Base-by-base conservation (phyloP, 2,329 filamentous ascomycete genomes). In the Fusarium algeriense region DNA sequence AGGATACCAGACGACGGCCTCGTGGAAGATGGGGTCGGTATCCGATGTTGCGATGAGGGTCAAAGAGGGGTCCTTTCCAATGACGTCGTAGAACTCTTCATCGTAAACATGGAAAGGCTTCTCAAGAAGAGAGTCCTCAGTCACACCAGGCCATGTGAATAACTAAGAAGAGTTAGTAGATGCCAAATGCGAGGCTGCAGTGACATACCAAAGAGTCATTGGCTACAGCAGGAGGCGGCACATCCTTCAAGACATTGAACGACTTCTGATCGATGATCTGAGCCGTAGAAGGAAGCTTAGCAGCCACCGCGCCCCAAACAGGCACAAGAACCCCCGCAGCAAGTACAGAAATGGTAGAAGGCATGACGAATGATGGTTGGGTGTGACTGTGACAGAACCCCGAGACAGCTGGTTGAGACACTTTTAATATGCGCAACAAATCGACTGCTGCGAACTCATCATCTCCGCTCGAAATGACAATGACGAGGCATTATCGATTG, bases 1-100 rank as follows among this genome's bases (percentile, higher is more conserved):
- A 7, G 73, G 77, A 26, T 81, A 84, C 85, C 85, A 89, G 0
- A 87, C 82, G 9, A 86, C 84, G 6, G 87, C 87, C 68, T 89
- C 87, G 58, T 89, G 87, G 49, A 87, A 89, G 10, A 87, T 69
- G 0, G 85, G 85, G 54, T 87, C 80, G 0, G 74, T 77, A 0
- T 79, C 81, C 1, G 83, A 80, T 8, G 82, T 79, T 2, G 84
- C 85, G n/a, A 88, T 82, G 15, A 87, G 77, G 1, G 86, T 86
- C 60, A 88, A 74, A 0, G 85, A 84, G 0, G 87, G 86, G 5
- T 84, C 78, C 0, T 73, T 30, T 4, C 87, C 87, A 20, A 89
- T 82, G 14, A 89, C 79, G 20, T 83, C 77, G 56, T 81, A 78
- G 62, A 89, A 89, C 19, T 84, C 84, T 1, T 83, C 76, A 52